Evolutionary conservation across 306 rosid genomes (phyloP).

Genomic region (Prunus mume): DNA sequence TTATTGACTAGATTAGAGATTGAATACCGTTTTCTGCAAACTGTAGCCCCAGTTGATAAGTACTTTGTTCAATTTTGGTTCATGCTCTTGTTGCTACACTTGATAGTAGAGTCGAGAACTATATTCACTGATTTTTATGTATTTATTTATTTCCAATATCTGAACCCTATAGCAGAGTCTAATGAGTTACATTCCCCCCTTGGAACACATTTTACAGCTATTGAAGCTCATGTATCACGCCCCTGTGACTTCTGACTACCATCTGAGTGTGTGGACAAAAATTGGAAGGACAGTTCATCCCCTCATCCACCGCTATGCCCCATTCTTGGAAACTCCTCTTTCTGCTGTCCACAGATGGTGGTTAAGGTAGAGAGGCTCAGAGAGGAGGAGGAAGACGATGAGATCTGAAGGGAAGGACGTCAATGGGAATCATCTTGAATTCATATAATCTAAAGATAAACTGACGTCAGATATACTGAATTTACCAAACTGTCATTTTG

Average conservation of each 20-base stretch:
- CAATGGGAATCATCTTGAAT: neutral
- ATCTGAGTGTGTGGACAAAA: slow-evolving; percentile 81
- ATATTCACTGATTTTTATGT: neutral
- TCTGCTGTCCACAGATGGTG: slow-evolving; percentile 87
- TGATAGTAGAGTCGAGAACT: neutral
- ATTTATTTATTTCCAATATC: neutral
- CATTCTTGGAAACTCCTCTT: slow-evolving; percentile 66
- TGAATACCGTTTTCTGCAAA: neutral
- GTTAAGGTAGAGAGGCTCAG: slow-evolving; percentile 57
- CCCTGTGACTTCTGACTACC: slow-evolving; percentile 79
- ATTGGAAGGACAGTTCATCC: slow-evolving; percentile 64
- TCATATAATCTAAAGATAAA: slow-evolving; percentile 6
- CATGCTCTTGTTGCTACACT: neutral
- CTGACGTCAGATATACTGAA: slow-evolving; percentile 20
- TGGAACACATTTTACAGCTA: slow-evolving; percentile 44
- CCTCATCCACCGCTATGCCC: slow-evolving; percentile 54
- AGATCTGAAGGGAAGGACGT: neutral
- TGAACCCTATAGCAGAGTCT: neutral
- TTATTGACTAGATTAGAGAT: neutral
- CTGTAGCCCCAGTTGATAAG: neutral
- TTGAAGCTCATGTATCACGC: slow-evolving; percentile 93
- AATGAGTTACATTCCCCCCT: neutral
- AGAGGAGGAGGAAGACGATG: slow-evolving; percentile 3
- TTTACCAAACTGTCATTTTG: slow-evolving; percentile 26
- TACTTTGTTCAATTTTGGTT: neutral